A percentile compares a stretch with the other conserved stretches of the same genome.
Conservation (phyloP, 2,329 filamentous ascomycete genomes). For the Aspergillus alliaceus region DNA sequence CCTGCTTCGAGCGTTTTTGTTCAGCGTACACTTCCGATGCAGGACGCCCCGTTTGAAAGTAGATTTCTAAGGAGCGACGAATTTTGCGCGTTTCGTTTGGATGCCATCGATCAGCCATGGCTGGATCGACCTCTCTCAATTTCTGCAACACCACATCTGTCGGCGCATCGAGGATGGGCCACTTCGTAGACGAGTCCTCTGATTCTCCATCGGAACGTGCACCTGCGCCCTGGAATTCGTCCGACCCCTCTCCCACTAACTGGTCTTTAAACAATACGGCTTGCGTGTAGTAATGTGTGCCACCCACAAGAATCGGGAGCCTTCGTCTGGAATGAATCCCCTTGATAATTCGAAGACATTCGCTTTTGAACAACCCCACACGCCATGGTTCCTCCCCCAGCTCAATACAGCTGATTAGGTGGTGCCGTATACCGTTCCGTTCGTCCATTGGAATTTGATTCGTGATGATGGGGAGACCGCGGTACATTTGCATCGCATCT, state of each 20-base stretch:
- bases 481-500: conserved; percentile 97
- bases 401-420: conserved; percentile 77
- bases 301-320: conserved; percentile 86
- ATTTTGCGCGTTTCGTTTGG: conserved; percentile 92
- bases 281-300: conserved; percentile 94
- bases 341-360: conserved; percentile 67
- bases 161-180: conserved; percentile 70
- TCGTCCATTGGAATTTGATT: conserved; percentile 83
- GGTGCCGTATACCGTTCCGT: conserved; percentile 78
- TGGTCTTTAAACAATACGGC: conserved; percentile 78
- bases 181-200: conserved; percentile 43
- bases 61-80: conserved; percentile 84
- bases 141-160: conserved; percentile 71
- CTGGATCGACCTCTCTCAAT: conserved; percentile 77
- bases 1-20: conserved; percentile 53
- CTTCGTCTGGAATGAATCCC: conserved; percentile 78
- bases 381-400: conserved; percentile 80
- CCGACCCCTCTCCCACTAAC: conserved; percentile 49
- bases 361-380: conserved; percentile 72
- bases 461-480: conserved; percentile 87
- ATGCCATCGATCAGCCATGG: conserved; percentile 90
- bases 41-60: conserved; percentile 72
- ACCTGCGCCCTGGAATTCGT: conserved; percentile 23
- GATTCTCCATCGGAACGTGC: conserved; percentile 20
- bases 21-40: conserved; percentile 87